Base-by-base conservation (phyloP, 257 asterid genomes). In the Nicotiana sylvestris region DNA sequence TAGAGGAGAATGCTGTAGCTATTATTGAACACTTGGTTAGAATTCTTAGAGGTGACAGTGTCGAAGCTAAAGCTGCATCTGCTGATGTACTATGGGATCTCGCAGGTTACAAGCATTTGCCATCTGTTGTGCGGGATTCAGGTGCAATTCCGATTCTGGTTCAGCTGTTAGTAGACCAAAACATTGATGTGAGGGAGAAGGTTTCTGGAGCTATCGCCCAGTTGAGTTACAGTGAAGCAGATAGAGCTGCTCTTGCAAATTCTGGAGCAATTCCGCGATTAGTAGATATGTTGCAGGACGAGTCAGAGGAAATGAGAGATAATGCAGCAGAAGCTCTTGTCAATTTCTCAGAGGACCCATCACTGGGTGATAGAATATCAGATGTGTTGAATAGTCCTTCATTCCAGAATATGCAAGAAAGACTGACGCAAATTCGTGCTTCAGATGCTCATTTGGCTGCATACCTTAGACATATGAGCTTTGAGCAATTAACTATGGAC, bases 251-350 rank as follows among this genome's bases (percentile, higher is more conserved):
- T 25, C 93, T 92, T 58, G 92, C 93, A 30, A 76, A 83, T 62
- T 88, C 81, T 67, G 97, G 94, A 72, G 93, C 87, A 18, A 87
- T 91, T 76, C 89, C 88, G 0, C 32, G 29, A 27, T 90, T 90
- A 35, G 77, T 89, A 39, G 77, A 60, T 67, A 65, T 88, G 88
- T 78, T 90, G 67, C 86, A 84, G 56, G 86, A 83, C 9, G 92
- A 89, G 84, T 87, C 87, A 0, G 87, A 85, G 46, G 93, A 87
- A 87, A 56, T 85, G 86, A 88, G 87, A 81, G 92, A 89, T 27
- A 88, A 88, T 87, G 93, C 86, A 55, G 90, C 92, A 1, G 92
- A 91, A 83, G 90, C 97, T 43, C 93, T 89, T 5, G 84, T 88
- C 17, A 87, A 87, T 81, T 87, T 90, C 82, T 88, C 91, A 43